Conservation (phyloP, 192 early-diverging fungal species). For the Funneliformis geosporum region DNA sequence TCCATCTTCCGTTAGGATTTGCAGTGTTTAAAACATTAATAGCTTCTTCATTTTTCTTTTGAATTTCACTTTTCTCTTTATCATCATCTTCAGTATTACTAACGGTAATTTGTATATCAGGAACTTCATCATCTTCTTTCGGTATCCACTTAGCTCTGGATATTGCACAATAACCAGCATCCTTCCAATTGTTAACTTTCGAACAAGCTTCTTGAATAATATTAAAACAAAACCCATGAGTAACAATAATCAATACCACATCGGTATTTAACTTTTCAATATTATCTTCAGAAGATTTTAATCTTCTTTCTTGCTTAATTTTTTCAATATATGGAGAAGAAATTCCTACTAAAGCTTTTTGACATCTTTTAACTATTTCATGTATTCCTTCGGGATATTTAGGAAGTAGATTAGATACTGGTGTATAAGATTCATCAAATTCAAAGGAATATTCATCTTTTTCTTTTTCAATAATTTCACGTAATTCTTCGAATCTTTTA, state of each 20-base stretch:
- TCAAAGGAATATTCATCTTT: not conserved
- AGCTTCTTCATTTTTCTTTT: not conserved
- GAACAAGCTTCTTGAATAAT: slow-evolving; percentile 21
- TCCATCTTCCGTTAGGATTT: slow-evolving; percentile 12
- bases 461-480: not conserved
- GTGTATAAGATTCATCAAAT: slow-evolving; percentile 5
- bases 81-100: not conserved
- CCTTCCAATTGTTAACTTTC: not conserved
- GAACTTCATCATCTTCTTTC: not conserved
- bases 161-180: slow-evolving; percentile 12
- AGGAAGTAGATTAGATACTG: not conserved
- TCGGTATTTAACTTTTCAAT: not conserved
- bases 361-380: not conserved
- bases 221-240: slow-evolving; percentile 25
- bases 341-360: not conserved
- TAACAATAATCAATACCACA: slow-evolving; percentile 17
- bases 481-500: not conserved
- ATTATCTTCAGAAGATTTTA: not conserved
- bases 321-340: slow-evolving; percentile 4
- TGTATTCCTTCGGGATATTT: slow-evolving; percentile 6
- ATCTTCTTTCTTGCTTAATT: not conserved
- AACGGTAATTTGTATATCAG: not conserved
- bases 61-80: not conserved
- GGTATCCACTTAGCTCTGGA: slow-evolving; percentile 14
- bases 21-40: not conserved